Conservation (phyloP, 345 rosid genomes). For the Hibiscus mutabilis region DNA sequence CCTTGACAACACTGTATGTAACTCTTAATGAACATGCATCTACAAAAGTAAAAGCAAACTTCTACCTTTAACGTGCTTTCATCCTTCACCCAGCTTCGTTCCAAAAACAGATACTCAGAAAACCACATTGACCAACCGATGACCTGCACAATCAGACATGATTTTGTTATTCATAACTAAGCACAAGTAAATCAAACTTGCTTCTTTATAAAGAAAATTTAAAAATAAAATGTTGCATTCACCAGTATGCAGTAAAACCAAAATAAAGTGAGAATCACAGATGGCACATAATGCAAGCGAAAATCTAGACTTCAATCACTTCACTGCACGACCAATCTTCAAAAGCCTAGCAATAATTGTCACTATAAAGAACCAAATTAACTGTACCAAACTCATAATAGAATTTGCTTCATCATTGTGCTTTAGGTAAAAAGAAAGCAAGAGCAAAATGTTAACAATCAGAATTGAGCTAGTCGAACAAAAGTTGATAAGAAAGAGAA, state of each 20-base stretch:
- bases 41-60: neutral
- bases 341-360: neutral
- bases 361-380: neutral
- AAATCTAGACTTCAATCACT: neutral
- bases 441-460: neutral
- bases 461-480: neutral
- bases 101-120: conserved; percentile 89
- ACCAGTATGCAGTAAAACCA: neutral
- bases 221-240: neutral
- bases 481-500: neutral
- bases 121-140: conserved; percentile 99
- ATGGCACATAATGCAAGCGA: neutral
- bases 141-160: conserved; percentile 40
- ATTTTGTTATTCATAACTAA: neutral
- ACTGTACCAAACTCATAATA: neutral
- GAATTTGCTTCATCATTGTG: neutral
- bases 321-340: neutral
- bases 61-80: conserved; percentile 68
- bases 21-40: neutral
- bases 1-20: neutral
- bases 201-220: neutral
- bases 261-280: neutral
- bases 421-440: neutral
- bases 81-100: conserved; percentile 92
- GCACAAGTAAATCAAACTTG: neutral